Evolutionary conservation across 495 filamentous ascomycete species (phyloP), one percentile per base, ranked within the genome.

Genomic region (Penicillium cinerascens): DNA sequence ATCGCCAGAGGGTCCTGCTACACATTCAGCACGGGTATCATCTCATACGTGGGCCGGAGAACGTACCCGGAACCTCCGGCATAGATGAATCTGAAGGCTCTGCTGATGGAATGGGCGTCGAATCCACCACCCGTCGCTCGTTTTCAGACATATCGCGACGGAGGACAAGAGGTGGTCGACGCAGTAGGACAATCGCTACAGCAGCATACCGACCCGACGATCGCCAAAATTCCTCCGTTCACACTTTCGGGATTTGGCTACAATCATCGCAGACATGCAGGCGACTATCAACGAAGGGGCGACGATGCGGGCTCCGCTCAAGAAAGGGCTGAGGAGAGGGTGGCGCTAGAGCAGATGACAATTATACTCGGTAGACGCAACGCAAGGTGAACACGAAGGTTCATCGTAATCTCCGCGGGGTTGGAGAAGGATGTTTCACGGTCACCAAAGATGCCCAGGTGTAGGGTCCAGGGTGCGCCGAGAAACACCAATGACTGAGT

Each of bases 61-160:
- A 45, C 60, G 5, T 55, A 66, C 63, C 58, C 44, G 60, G 39
- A 45, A 43, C 25, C 40, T 59, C 55, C 44, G 52, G 33, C n/a
- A 23, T 36, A 27, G 49, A 27, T 15, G 52, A 25, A 15, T 38
- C 42, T 17, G 33, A 38, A 17, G 50, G 35, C 17, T 15, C 42
- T 26, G 25, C 25, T 44, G 39, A 29, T 25, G 47, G 22, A 36
- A 29, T 29, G 43, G 46, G 38, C 42, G 49, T 37, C 26, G 56
- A 43, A 39, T 61, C 44, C 36, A 35, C 48, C 43, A 49, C 23
- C 20, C 17, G 44, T 40, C 21, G 59, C 17, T 59, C 56, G 52
- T 59, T 56, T 42, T 37, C 60, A 20, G 70, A 64, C 70, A 73
- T 73, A 26, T 56, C 63, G 59, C 45, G 42, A 44, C 42, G 45